phyloP scores from a whole-genome alignment of 1,139 yeast genomes.

The Protomyces macrosporus region DNA sequence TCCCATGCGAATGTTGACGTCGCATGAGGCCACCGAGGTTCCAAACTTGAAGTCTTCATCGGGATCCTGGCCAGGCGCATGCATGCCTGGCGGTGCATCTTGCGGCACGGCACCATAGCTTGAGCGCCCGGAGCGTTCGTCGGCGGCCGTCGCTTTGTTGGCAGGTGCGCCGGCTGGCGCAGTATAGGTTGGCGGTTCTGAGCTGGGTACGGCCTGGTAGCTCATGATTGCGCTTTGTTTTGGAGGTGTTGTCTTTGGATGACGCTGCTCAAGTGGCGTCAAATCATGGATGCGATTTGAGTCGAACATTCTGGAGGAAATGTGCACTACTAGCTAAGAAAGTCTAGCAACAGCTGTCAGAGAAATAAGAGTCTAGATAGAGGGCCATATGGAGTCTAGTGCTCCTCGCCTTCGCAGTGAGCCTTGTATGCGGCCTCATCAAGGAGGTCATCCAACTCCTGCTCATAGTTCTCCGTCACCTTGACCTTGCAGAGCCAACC shows the following conservation, averaged over 20 bases:
- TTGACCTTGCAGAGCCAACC: conserved; percentile 88
- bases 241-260: no score
- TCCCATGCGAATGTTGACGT: conserved; percentile 63
- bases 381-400: background rate
- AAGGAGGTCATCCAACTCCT: conserved; percentile 46
- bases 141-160: background rate
- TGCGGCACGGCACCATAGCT: background rate
- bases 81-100: conserved; percentile 12
- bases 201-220: background rate
- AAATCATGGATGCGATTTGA: no score
- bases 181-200: background rate
- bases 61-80: conserved; percentile 23
- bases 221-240: background rate
- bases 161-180: background rate
- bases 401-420: conserved; percentile 21
- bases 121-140: background rate
- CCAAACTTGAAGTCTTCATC: conserved; percentile 78
- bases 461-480: conserved; percentile 41
- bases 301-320: no score
- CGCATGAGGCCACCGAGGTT: conserved; percentile 72
- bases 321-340: no score
- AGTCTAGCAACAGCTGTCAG: no score
- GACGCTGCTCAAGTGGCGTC: no score
- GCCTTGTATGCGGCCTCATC: conserved; percentile 52
- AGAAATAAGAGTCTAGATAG: background rate